Base-by-base conservation (phyloP, 352 stramenopile species). In the Globisporangium solare region DNA sequence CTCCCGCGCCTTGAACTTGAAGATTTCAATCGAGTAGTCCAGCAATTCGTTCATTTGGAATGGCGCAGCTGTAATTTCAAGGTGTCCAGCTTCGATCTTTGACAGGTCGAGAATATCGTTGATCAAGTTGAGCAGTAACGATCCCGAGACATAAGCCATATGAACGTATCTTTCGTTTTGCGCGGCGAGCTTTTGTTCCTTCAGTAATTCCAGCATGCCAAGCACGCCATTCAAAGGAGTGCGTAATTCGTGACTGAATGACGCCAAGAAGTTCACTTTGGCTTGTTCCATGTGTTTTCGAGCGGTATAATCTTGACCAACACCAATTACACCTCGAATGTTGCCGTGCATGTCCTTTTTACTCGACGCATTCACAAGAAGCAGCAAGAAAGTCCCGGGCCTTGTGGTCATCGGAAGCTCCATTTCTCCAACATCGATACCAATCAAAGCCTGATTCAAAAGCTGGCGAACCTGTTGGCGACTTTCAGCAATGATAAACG, bases 71-170 rank as follows among this genome's bases (percentile, higher is more conserved):
- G 95, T 89, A 18, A 97, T 86, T 51, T 96, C 86, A 31, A 97
- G 66, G 47, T 97, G 86, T 0, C 92, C 92, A 54, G 88, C 88
- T 68, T 98, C 92, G 31, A 97, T 92, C 66, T 97, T 98, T 20
- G 83, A 96, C 62, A 96, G 79, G 55, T 97, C 89, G 15, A 98
- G 50, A 37, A 97, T 89, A 56, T 97, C 89, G 51, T 96, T 96
- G 61, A 97, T 96, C 35, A 98, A 58, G 47, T 92, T 93, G 48
- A 97, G 73, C 13, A 98, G 57, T n/a, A 94, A 66, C 17, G 80
- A 92, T 1, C 85, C 85, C 0, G 82, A 92, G 11, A 92, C 83
- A 58, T 92, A 92, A 10, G 83, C 83, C 76, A 92, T 94, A 60
- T 94, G 80, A 5, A 92, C 85, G 54, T 92, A 92, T 39, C 84